Evolutionary conservation across 2,329 filamentous ascomycete genomes (phyloP).

Genomic region (Fusarium brevicatenulatum): DNA sequence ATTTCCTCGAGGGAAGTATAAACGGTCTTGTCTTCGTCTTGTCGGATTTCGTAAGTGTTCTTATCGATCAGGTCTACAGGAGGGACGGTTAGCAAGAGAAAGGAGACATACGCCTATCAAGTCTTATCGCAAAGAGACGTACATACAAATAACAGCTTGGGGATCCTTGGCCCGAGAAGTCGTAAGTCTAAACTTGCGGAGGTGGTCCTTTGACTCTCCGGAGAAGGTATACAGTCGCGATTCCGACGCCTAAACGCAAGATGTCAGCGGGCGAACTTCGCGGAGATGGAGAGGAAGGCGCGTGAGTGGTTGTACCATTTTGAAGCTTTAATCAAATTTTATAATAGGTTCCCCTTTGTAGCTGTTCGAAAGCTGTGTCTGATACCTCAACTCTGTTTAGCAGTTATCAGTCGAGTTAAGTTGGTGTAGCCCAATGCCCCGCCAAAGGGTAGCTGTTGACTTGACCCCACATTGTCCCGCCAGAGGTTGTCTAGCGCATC

Average conservation of each 20-base stretch:
- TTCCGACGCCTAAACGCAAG: conserved; percentile 68
- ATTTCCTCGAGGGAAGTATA: conserved; percentile 86
- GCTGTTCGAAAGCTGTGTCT: conserved; percentile 7
- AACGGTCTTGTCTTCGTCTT: conserved; percentile 78
- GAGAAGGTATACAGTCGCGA: conserved; percentile 93
- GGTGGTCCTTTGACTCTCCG: conserved; percentile 84
- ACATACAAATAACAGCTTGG: conserved; percentile 94
- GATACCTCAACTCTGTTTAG: not conserved
- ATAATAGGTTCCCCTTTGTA: not conserved
- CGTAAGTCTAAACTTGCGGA: conserved; percentile 92
- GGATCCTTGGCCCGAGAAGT: conserved; percentile 88
- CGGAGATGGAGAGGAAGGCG: not conserved
- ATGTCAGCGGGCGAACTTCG: conserved; percentile 20
- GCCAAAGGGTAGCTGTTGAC: conserved; percentile 19
- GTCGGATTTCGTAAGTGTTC: conserved; percentile 87
- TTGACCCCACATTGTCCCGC: conserved; percentile 27
- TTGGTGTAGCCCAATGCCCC: conserved; percentile 26
- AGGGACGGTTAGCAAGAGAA: conserved; percentile 21
- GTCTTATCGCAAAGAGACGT: conserved; percentile 44
- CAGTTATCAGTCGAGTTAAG: conserved; percentile 25
- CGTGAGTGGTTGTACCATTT: conserved; percentile 26
- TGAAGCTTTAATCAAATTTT: not conserved
- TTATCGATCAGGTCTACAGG: conserved; percentile 88
- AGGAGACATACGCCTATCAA: not conserved
- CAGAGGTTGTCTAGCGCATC: conserved; percentile 6